Conservation (phyloP, 176 grass and related monocot species). For the Hsuehochloa calcarea region DNA sequence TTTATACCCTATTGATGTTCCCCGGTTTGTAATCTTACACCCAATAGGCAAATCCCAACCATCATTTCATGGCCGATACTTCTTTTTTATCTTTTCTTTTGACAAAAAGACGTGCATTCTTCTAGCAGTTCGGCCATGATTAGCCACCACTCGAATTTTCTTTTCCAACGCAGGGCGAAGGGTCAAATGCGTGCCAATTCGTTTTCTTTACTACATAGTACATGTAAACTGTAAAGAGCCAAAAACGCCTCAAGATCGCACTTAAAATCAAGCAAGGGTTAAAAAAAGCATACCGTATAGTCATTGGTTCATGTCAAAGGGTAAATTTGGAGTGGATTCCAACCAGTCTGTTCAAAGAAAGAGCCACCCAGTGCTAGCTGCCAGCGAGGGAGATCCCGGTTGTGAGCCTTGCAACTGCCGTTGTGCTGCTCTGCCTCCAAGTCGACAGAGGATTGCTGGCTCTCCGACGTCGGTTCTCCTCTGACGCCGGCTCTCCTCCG, state of each 20-base stretch:
- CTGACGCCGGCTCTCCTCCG: no score
- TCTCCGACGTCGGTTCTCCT: no score
- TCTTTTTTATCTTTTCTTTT: neutral
- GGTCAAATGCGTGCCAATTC: neutral
- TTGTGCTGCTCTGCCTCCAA: no score
- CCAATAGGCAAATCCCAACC: neutral
- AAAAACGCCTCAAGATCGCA: neutral
- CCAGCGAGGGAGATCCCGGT: no score
- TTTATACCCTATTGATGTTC: neutral
- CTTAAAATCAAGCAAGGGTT: neutral
- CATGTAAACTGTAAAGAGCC: neutral
- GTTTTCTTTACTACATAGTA: neutral
- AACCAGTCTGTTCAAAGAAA: no score
- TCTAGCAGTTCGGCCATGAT: slow-evolving; percentile 5
- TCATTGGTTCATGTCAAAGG: no score
- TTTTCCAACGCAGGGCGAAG: neutral
- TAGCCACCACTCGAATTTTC: neutral
- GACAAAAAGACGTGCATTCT: neutral
- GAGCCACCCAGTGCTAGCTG: no score
- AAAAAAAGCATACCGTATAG: no score
- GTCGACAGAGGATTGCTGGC: no score
- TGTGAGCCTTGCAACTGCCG: no score
- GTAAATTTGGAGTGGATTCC: no score
- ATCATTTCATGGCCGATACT: neutral
- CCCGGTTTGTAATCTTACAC: neutral